These are phyloP conservation scores for Globisporangium okanoganense DNA, from an alignment of 352 stramenopile genomes.

Conservation along the genomic window DNA sequence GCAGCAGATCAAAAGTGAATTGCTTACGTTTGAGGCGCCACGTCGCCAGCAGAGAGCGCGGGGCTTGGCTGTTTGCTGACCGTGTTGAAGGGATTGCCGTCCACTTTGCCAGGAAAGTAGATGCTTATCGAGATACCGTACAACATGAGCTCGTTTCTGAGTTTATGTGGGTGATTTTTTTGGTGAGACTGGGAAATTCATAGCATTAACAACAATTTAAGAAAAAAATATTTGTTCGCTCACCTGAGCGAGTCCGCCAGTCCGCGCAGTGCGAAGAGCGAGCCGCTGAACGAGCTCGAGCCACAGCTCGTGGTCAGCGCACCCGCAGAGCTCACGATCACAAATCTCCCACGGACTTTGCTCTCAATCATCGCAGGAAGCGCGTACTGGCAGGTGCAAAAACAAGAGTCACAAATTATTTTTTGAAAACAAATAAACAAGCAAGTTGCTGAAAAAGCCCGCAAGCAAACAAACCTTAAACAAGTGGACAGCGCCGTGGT, in stretches of 20 bases:
- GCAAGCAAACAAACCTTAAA: slow-evolving; percentile 29
- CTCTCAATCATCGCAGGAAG: slow-evolving; percentile 54
- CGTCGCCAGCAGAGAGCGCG: slow-evolving; percentile 1
- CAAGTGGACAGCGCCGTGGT: slow-evolving; percentile 46
- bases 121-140: slow-evolving; percentile 83
- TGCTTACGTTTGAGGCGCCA: slow-evolving; percentile 9
- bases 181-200: too few relatives aligned
- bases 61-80: slow-evolving; percentile 12
- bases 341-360: slow-evolving; percentile 35
- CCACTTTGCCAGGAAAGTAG: slow-evolving; percentile 80
- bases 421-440: background rate
- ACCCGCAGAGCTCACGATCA: slow-evolving; percentile 59
- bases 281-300: slow-evolving; percentile 85
- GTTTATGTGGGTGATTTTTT: too few relatives aligned
- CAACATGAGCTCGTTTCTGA: slow-evolving; percentile 52
- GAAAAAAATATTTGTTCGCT: too few relatives aligned
- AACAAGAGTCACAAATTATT: background rate
- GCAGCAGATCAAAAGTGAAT: background rate
- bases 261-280: slow-evolving; percentile 90
- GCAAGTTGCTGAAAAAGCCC: too few relatives aligned
- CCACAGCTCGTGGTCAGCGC: slow-evolving; percentile 69
- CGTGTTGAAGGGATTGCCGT: slow-evolving; percentile 19
- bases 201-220: background rate
- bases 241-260: slow-evolving; percentile 86
- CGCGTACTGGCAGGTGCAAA: slow-evolving; percentile 19